Percentiles rank a stretch among this genome's conserved stretches.
Conservation (phyloP, 2,329 filamentous ascomycete species). For the Sarocladiaceae sp. region DNA sequence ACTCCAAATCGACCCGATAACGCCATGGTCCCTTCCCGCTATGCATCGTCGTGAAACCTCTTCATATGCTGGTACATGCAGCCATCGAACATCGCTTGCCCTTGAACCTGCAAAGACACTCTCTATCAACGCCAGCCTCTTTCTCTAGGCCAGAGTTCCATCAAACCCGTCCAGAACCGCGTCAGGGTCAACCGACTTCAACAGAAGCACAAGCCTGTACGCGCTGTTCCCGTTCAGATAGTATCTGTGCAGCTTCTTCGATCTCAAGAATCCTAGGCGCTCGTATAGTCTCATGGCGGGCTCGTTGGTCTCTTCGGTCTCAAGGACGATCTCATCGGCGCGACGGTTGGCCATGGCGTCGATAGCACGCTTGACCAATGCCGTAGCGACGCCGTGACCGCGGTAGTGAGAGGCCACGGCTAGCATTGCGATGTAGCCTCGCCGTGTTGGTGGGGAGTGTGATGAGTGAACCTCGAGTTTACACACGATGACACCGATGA, state of each 20-base stretch:
- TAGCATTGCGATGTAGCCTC: slow-evolving; percentile 98
- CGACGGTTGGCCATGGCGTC: slow-evolving; percentile 79
- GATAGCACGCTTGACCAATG: slow-evolving; percentile 82
- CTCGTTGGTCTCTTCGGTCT: slow-evolving; percentile 90
- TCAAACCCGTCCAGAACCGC: slow-evolving; percentile 28
- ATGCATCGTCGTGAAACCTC: background rate
- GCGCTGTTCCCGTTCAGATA: slow-evolving; percentile 96
- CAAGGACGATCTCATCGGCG: slow-evolving; percentile 90
- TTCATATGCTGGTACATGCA: too few relatives aligned
- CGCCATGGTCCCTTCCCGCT: background rate
- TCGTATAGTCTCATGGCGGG: slow-evolving; percentile 92
- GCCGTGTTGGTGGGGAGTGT: slow-evolving; percentile 64
- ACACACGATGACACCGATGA: slow-evolving; percentile 88
- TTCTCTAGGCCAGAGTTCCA: slow-evolving; percentile 12
- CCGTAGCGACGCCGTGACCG: slow-evolving; percentile 80
- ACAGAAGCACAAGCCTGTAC: slow-evolving; percentile 76
- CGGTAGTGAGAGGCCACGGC: slow-evolving; percentile 78
- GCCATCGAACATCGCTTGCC: too few relatives aligned
- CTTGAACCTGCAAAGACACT: too few relatives aligned
- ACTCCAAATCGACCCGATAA: background rate
- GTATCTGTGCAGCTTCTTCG: slow-evolving; percentile 89
- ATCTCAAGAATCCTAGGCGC: slow-evolving; percentile 81
- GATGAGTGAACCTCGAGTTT: slow-evolving; percentile 88
- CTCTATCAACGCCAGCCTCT: background rate
- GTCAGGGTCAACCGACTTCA: slow-evolving; percentile 51